Conservation (phyloP, 163 green algal genomes). For the Trebouxia gelatinosa region DNA sequence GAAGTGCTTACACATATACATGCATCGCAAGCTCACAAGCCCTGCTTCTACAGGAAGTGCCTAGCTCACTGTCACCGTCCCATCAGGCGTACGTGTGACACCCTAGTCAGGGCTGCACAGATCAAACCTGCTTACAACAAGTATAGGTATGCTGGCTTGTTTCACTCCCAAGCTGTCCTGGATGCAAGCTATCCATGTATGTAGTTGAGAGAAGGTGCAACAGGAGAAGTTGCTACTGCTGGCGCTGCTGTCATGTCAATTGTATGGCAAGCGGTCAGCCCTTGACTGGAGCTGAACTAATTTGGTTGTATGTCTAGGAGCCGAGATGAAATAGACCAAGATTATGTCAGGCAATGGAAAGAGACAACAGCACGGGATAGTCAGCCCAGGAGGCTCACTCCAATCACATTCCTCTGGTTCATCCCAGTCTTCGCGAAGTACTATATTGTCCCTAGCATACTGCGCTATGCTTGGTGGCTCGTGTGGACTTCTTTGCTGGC, state of each 20-base stretch:
- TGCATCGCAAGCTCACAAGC: too few relatives aligned
- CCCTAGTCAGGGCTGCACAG: too few relatives aligned
- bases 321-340: constrained; percentile 26
- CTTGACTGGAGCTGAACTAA: too few relatives aligned
- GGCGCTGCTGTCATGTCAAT: too few relatives aligned
- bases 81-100: too few relatives aligned
- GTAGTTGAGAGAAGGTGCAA: too few relatives aligned
- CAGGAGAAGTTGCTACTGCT: too few relatives aligned
- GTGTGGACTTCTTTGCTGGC: neutral
- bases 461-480: constrained; percentile 28
- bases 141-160: constrained; percentile 17
- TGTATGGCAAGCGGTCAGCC: too few relatives aligned
- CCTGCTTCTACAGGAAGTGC: too few relatives aligned
- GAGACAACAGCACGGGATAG: constrained; percentile 28
- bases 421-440: constrained; percentile 30
- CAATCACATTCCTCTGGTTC: constrained; percentile 22
- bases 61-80: too few relatives aligned
- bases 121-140: constrained; percentile 39
- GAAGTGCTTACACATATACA: too few relatives aligned
- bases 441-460: neutral
- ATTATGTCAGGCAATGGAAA: constrained; percentile 32
- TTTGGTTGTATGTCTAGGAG: constrained; percentile 33
- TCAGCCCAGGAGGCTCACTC: neutral
- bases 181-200: neutral
- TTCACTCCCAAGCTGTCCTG: neutral